Evolutionary conservation across 305 asterid genomes (phyloP).

Genomic region (Rubia peregrina): DNA sequence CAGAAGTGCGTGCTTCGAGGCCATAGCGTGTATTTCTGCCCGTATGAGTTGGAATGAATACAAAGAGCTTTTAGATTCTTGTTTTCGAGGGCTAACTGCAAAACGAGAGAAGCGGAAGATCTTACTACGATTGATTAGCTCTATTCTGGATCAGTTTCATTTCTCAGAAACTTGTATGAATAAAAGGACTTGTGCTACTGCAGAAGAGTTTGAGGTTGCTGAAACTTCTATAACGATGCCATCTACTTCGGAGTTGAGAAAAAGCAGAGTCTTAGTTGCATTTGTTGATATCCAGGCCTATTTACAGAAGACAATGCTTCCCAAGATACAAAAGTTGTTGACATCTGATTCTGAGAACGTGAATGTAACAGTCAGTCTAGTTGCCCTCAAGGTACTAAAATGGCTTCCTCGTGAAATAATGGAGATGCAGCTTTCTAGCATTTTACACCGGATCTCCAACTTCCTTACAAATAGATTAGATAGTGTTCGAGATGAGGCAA

Average conservation of each 20-base stretch:
- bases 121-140: slow-evolving; percentile 58
- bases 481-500: slow-evolving; percentile 91
- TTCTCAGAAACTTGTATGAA: slow-evolving; percentile 37
- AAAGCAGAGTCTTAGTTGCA: slow-evolving; percentile 24
- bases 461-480: slow-evolving; percentile 71
- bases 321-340: slow-evolving; percentile 74
- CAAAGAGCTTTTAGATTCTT: slow-evolving; percentile 50
- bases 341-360: slow-evolving; percentile 56
- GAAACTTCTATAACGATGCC: slow-evolving; percentile 26
- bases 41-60: slow-evolving; percentile 75
- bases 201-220: slow-evolving; percentile 36
- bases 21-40: slow-evolving; percentile 71
- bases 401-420: slow-evolving; percentile 75
- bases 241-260: slow-evolving; percentile 23
- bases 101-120: slow-evolving; percentile 75
- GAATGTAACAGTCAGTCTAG: slow-evolving; percentile 67
- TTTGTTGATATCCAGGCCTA: slow-evolving; percentile 40
- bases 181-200: slow-evolving; percentile 34
- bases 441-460: slow-evolving; percentile 83
- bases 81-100: slow-evolving; percentile 64
- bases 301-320: slow-evolving; percentile 53
- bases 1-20: slow-evolving; percentile 69
- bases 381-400: slow-evolving; percentile 80
- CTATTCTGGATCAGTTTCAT: slow-evolving; percentile 74
- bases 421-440: slow-evolving; percentile 76